phyloP scores from a whole-genome alignment of 2,329 filamentous ascomycete species.

The Phialophora macrospora region DNA sequence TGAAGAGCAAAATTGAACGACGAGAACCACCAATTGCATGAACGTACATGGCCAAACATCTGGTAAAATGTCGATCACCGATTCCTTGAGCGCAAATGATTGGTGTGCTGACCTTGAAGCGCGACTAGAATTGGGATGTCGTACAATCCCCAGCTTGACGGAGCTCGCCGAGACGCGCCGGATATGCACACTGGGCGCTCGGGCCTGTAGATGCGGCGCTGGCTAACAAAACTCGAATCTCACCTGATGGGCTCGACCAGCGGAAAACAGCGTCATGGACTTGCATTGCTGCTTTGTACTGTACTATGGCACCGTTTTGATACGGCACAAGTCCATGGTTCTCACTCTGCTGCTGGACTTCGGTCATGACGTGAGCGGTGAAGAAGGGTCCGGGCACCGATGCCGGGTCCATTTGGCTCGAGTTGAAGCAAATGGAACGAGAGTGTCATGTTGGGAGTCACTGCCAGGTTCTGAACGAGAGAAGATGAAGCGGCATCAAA shows the following conservation, averaged over 20 bases:
- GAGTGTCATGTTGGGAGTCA: no score
- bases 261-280: background rate
- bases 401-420: no score
- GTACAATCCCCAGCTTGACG: conserved; percentile 27
- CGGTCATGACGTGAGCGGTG: background rate
- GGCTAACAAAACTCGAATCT: background rate
- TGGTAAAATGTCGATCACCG: conserved; percentile 32
- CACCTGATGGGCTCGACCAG: conserved; percentile 10
- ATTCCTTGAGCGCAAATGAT: conserved; percentile 26
- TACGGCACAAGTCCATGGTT: background rate
- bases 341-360: background rate
- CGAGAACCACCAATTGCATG: conserved; percentile 29
- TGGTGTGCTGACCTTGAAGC: conserved; percentile 18
- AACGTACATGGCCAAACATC: conserved; percentile 18
- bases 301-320: background rate
- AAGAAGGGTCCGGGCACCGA: no score
- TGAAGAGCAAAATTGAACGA: conserved; percentile 22
- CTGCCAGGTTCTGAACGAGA: no score
- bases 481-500: no score
- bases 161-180: conserved; percentile 34
- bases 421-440: no score
- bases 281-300: background rate
- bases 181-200: background rate
- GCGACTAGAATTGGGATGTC: conserved; percentile 8
- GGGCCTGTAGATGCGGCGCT: background rate